Evolutionary conservation across 2,329 filamentous ascomycete species (phyloP).

Genomic region (Pseudogymnoascus sp.): DNA sequence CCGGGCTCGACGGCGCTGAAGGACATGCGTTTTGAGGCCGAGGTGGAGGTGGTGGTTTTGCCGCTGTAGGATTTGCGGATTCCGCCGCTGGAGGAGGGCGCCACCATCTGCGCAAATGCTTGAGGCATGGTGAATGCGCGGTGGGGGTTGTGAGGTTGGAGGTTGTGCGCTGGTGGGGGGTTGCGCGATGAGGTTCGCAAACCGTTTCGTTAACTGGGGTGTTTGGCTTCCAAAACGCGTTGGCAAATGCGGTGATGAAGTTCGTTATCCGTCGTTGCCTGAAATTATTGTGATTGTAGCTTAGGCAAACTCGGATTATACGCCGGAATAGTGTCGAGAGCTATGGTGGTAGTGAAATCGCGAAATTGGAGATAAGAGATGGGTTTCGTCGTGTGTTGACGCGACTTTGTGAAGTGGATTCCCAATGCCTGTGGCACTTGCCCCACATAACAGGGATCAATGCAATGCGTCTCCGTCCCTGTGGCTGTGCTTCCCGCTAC

Average conservation of each 20-base stretch:
- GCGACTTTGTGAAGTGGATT: conserved; percentile 5
- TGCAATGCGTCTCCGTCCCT: not conserved
- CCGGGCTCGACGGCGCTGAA: conserved; percentile 37
- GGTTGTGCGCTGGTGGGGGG: not conserved
- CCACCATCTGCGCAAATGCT: not conserved
- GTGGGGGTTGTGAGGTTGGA: not conserved
- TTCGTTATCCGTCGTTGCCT: not conserved
- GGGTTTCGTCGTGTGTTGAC: not conserved
- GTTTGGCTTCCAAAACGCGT: not conserved
- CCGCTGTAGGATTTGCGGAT: not conserved
- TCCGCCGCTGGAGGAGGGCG: not conserved
- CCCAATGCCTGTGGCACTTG: not conserved
- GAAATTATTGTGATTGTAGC: not conserved
- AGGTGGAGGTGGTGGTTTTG: not conserved
- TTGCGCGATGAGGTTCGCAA: not conserved
- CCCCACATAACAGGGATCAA: conserved; percentile 1
- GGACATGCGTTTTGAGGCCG: not conserved
- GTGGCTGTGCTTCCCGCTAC: conserved; percentile 7
- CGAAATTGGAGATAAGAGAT: not conserved
- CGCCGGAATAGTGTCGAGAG: not conserved
- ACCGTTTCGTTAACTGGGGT: not conserved
- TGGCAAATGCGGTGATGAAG: not conserved
- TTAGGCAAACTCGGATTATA: not conserved
- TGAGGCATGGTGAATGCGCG: not conserved
- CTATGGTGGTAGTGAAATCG: not conserved